Evolutionary conservation across 192 early-diverging fungal genomes (phyloP).

Genomic region (Phycomyces blakesleeanus): DNA sequence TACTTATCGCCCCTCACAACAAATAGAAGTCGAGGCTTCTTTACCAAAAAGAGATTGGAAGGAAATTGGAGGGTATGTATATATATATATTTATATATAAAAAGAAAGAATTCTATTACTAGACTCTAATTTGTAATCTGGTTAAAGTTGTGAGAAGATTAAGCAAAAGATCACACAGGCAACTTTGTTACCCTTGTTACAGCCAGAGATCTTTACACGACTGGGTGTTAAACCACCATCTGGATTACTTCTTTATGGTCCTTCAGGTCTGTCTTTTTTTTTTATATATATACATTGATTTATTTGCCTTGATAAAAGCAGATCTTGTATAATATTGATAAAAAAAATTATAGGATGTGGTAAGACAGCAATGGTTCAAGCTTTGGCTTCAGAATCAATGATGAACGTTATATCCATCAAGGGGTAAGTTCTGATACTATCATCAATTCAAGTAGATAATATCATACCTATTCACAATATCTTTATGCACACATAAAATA

Average conservation of each 20-base stretch:
- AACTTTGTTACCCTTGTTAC: conserved; percentile 53
- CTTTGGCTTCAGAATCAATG: conserved; percentile 66
- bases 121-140: no score
- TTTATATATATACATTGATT: no score
- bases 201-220: conserved; percentile 46
- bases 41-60: conserved; percentile 53
- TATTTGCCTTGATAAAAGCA: neutral
- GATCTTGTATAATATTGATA: no score
- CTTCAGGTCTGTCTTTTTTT: conserved; percentile 65
- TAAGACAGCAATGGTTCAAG: conserved; percentile 81
- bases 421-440: conserved; percentile 50
- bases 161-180: conserved; percentile 57
- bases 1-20: conserved; percentile 60
- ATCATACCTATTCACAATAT: no score
- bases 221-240: conserved; percentile 73
- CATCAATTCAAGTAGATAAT: no score
- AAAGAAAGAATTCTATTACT: no score
- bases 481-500: conserved; percentile 14
- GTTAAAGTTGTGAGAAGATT: conserved; percentile 51
- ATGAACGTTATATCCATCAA: conserved; percentile 86
- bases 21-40: conserved; percentile 55
- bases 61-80: conserved; percentile 67
- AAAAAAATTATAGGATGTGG: conserved; percentile 67
- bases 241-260: conserved; percentile 89
- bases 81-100: conserved; percentile 2